Evolutionary conservation across 345 rosid species (phyloP).

Genomic region (Camelina sativa): DNA sequence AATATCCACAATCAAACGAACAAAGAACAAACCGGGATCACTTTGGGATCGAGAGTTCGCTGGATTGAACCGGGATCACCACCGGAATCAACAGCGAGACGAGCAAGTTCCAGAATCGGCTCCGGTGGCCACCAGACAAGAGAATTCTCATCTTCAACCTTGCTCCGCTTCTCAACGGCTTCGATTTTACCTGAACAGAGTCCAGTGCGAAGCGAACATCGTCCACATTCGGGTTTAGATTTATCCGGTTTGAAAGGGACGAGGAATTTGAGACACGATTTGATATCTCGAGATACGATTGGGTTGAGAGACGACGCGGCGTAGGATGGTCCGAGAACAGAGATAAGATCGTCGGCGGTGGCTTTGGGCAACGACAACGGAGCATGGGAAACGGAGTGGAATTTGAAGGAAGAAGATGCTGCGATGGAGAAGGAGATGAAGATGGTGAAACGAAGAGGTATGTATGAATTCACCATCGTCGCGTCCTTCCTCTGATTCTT

Average conservation of each 20-base stretch:
- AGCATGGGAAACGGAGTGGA: constrained; percentile 36
- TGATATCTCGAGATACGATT: constrained; percentile 56
- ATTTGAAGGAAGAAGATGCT: constrained; percentile 47
- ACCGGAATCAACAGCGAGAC: constrained; percentile 86
- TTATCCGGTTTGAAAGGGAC: constrained; percentile 58
- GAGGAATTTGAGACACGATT: constrained; percentile 75
- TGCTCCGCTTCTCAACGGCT: constrained; percentile 26
- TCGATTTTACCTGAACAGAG: constrained; percentile 33
- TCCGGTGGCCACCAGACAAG: constrained; percentile 95
- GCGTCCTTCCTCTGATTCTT: background rate
- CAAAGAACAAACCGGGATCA: constrained; percentile 58
- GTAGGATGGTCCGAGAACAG: constrained; percentile 62
- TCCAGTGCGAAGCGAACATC: constrained; percentile 37
- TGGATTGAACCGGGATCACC: constrained; percentile 77
- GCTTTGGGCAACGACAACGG: constrained; percentile 57
- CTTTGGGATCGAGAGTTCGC: constrained; percentile 68
- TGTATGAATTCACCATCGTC: constrained; percentile 45
- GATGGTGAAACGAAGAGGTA: constrained; percentile 53
- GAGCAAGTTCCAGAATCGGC: constrained; percentile 81
- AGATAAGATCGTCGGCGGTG: constrained; percentile 71
- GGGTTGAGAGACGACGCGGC: constrained; percentile 60
- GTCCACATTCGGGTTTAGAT: background rate
- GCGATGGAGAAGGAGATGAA: constrained; percentile 63
- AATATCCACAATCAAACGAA: background rate
- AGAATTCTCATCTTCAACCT: constrained; percentile 49